A percentile compares a stretch with the other conserved stretches of the same genome.
Evolutionary conservation across 2,329 filamentous ascomycete genomes (phyloP).

Genomic region (Hymenoscyphus salicellus): DNA sequence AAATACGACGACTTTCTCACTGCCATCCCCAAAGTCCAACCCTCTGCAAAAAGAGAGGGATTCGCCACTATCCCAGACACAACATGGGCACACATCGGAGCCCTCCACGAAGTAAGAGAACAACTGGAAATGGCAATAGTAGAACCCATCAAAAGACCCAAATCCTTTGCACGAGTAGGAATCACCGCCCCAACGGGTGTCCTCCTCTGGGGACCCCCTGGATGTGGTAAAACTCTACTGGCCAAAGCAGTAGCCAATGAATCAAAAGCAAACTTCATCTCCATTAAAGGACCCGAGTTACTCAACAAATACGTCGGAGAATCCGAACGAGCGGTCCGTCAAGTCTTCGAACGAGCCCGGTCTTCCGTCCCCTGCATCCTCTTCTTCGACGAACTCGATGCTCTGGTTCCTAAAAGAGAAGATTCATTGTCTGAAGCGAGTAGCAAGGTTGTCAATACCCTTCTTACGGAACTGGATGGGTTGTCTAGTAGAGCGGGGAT

Average conservation of each 20-base stretch:
- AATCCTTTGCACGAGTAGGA: constrained; percentile 72
- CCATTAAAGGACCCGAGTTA: constrained; percentile 92
- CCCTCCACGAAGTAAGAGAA: constrained; percentile 72
- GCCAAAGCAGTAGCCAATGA: constrained; percentile 96
- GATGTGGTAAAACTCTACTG: constrained; percentile 93
- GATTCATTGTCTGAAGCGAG: constrained; percentile 76
- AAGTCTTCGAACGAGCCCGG: constrained; percentile 85
- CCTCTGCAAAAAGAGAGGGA: constrained; percentile 85
- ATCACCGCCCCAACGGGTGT: constrained; percentile 81
- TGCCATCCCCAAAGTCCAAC: constrained; percentile 72
- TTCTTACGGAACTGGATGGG: constrained; percentile 92
- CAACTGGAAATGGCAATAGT: constrained; percentile 85
- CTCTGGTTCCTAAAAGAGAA: constrained; percentile 80
- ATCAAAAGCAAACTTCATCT: constrained; percentile 95
- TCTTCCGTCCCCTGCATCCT: constrained; percentile 88
- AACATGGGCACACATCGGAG: constrained; percentile 90
- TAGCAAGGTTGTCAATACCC: constrained; percentile 86
- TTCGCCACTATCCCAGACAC: constrained; percentile 93
- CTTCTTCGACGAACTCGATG: constrained; percentile 97
- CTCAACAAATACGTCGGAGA: constrained; percentile 98
- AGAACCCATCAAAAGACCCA: constrained; percentile 79
- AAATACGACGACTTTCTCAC: constrained; percentile 68
- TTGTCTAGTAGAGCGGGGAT: constrained; percentile 77
- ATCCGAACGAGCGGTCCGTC: constrained; percentile 86
- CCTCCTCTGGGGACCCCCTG: constrained; percentile 92